Evolutionary conservation across 768 basidiomycete genomes (phyloP), one percentile per base, ranked within the genome.

Genomic region (Hydnomerulius pinastri): DNA sequence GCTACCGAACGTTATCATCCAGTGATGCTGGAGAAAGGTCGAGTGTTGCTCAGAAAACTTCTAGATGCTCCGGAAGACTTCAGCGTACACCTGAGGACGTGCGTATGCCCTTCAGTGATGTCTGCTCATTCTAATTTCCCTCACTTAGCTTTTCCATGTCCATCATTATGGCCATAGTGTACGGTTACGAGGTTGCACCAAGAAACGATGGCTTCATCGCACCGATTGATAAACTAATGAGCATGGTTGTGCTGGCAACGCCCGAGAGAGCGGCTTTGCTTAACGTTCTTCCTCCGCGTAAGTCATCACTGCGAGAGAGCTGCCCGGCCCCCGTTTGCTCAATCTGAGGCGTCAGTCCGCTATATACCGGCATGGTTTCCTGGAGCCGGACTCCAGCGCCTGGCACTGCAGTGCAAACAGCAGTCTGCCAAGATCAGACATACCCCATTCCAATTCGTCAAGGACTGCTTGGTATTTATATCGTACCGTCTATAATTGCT

Each of bases 401-500:
- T 54, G 32, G 54, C 49, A n/a, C 13, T 29, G 8, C 45, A 49
- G 37, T 53, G 52, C 37, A 50, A 41, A 29, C 48, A 53, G 37
- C 6, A 53, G 12, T 59, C 53, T 6, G 37, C 54, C 21, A 37
- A 47, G 17, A 40, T 64, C 12, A 52, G 55, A 35, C 50, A 56
- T 2, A 46, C 9, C 2, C 65, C 67, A 2, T 57, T 64, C n/a
- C 51, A 57, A 20, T 64, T 59, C 32, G 60, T 65, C 43, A 56
- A 60, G 29, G 54, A 55, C 11, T 59, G 51, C 29, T 43, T 64
- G 55, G 58, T 55, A 49, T 18, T 51, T 27, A 9, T 20, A 9
- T 18, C 18, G 13, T 35, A 5, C 17, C 24, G 2, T 8, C 9
- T 20, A 35, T 33, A 36, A 35, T 20, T 36, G 27, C 24, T 50